Conservation (phyloP, 2,329 filamentous ascomycete genomes). For the Emmonsia crescens region DNA sequence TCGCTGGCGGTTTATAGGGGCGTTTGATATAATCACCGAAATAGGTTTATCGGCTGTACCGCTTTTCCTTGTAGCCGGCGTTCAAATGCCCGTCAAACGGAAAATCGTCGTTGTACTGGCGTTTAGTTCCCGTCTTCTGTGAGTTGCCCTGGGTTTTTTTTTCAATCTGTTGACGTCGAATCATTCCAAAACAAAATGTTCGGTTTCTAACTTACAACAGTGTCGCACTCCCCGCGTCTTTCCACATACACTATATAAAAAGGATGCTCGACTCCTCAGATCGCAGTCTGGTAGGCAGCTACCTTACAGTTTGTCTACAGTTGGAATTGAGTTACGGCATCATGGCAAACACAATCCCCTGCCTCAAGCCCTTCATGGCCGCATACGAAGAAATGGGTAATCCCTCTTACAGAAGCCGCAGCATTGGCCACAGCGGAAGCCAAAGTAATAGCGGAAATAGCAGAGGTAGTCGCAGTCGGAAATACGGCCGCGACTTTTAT, state of each 20-base stretch:
- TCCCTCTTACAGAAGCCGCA: background rate
- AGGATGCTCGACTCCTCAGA: slow-evolving; percentile 23
- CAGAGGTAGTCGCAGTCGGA: background rate
- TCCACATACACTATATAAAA: slow-evolving; percentile 31
- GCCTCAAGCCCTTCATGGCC: slow-evolving; percentile 36
- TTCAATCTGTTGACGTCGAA: background rate
- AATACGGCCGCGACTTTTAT: background rate
- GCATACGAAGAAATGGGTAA: slow-evolving; percentile 20
- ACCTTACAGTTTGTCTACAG: slow-evolving; percentile 29
- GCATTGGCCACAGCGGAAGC: background rate
- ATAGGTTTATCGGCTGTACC: slow-evolving; percentile 27
- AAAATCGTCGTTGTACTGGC: slow-evolving; percentile 32
- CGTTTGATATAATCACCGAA: slow-evolving; percentile 34
- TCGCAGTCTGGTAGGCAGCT: slow-evolving; percentile 27
- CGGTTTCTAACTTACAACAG: slow-evolving; percentile 16
- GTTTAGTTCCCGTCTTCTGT: slow-evolving; percentile 35
- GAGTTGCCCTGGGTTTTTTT: slow-evolving; percentile 8
- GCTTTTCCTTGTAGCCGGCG: slow-evolving; percentile 26
- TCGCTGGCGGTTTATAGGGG: slow-evolving; percentile 30
- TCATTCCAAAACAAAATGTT: background rate
- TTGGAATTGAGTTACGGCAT: slow-evolving; percentile 34
- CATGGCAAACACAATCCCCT: slow-evolving; percentile 33
- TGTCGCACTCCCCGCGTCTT: slow-evolving; percentile 29
- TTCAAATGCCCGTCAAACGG: slow-evolving; percentile 29
- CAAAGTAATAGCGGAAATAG: background rate